A percentile compares a stretch with the other conserved stretches of the same genome.
Conservation (phyloP, 768 basidiomycete genomes). For the Termitomyces eurrhizus region DNA sequence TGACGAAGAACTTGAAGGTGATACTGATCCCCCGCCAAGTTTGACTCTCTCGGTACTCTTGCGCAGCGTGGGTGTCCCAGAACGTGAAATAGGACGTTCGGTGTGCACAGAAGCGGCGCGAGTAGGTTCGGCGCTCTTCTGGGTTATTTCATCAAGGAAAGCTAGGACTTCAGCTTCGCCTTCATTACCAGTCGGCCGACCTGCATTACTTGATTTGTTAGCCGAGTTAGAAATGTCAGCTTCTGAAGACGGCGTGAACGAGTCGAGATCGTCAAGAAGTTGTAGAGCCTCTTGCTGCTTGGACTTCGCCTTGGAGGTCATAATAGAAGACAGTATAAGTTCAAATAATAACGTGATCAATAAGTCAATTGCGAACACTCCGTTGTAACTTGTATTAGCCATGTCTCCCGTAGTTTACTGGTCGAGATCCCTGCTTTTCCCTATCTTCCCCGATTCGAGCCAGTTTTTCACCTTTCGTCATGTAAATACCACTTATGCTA, state of each 20-base stretch:
- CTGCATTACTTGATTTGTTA: conserved; percentile 16
- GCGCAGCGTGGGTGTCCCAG: conserved; percentile 66
- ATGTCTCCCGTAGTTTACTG: neutral
- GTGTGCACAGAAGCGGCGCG: conserved; percentile 47
- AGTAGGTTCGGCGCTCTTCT: conserved; percentile 81
- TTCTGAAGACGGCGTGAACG: conserved; percentile 45
- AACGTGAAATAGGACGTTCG: conserved; percentile 57
- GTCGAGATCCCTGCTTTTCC: neutral
- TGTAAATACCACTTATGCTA: neutral
- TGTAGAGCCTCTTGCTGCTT: conserved; percentile 88
- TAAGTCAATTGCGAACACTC: neutral
- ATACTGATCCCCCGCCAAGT: conserved; percentile 46
- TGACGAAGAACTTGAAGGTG: conserved; percentile 41
- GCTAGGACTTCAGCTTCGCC: conserved; percentile 85
- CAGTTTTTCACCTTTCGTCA: neutral
- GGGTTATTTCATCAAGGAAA: conserved; percentile 92
- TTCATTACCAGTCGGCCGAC: conserved; percentile 27
- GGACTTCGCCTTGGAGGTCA: conserved; percentile 57
- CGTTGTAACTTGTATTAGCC: neutral
- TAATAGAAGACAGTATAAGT: conserved; percentile 13
- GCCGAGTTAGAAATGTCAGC: conserved; percentile 10
- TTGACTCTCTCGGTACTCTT: conserved; percentile 78
- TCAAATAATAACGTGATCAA: conserved; percentile 1
- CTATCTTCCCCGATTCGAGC: neutral
- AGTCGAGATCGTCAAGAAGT: conserved; percentile 93